Evolutionary conservation across 2,329 filamentous ascomycete species (phyloP).

Genomic region (Catunica adiposa): DNA sequence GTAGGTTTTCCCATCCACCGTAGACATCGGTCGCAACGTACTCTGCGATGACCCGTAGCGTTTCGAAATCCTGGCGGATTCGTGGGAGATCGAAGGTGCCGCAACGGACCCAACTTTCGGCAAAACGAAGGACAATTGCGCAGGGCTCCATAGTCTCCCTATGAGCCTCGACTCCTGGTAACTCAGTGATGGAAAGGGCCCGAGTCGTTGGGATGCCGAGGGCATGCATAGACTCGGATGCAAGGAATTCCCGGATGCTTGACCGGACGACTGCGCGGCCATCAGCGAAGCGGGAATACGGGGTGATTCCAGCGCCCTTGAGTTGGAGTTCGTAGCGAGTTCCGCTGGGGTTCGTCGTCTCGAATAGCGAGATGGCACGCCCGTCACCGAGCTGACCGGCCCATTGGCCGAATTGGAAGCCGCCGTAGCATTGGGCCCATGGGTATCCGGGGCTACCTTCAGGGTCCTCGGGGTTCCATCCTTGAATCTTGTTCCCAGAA

Average conservation of each 20-base stretch:
- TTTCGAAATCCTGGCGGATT: conserved; percentile 57
- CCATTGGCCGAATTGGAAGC: conserved; percentile 69
- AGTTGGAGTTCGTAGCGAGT: conserved; percentile 82
- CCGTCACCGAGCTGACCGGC: conserved; percentile 92
- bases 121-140: conserved; percentile 83
- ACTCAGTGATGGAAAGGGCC: conserved; percentile 64
- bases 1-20: conserved; percentile 71
- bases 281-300: conserved; percentile 91
- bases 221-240: conserved; percentile 76
- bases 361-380: conserved; percentile 84
- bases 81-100: conserved; percentile 93
- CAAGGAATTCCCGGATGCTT: conserved; percentile 85
- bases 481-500: conserved; percentile 67
- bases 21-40: conserved; percentile 83
- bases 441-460: conserved; percentile 54
- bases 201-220: conserved; percentile 74
- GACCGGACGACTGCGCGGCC: conserved; percentile 85
- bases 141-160: conserved; percentile 76
- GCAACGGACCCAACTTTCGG: conserved; percentile 77
- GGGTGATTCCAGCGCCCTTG: conserved; percentile 84
- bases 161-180: conserved; percentile 55
- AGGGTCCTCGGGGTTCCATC: conserved; percentile 42
- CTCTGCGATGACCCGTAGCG: conserved; percentile 58
- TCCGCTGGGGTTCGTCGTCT: conserved; percentile 53
- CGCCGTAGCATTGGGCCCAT: conserved; percentile 97